A percentile compares a stretch with the other conserved stretches of the same genome.
These are phyloP conservation scores for Plenodomus tracheiphilus DNA, from an alignment of 2,329 filamentous ascomycete genomes.

Conservation along the genomic window DNA sequence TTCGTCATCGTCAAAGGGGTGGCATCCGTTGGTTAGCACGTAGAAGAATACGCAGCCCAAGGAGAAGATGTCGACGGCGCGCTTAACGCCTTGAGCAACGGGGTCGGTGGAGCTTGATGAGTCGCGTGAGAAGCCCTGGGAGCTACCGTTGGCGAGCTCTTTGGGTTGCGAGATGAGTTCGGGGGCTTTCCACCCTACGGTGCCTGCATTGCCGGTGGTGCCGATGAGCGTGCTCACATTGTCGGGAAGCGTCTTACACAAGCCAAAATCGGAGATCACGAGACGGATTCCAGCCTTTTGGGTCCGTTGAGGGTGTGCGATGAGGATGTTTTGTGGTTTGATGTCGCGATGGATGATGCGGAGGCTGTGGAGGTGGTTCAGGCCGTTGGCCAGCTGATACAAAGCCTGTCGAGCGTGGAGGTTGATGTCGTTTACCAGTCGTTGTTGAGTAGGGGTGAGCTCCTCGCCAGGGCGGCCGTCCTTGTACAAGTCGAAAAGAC, in stretches of 20 bases:
- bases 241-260: constrained; percentile 95
- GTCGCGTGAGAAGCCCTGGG: constrained; percentile 48
- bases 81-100: constrained; percentile 76
- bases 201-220: constrained; percentile 91
- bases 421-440: constrained; percentile 72
- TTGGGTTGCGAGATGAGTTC: constrained; percentile 73
- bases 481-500: constrained; percentile 87
- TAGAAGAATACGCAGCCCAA: constrained; percentile 98
- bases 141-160: constrained; percentile 47
- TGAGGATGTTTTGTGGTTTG: constrained; percentile 96
- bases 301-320: constrained; percentile 69
- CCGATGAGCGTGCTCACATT: constrained; percentile 94
- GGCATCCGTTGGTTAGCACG: constrained; percentile 87
- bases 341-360: constrained; percentile 96
- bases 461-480: constrained; percentile 54
- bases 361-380: constrained; percentile 85
- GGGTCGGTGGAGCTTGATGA: constrained; percentile 46
- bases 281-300: constrained; percentile 75
- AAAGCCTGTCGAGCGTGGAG: constrained; percentile 78
- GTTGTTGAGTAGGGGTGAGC: constrained; percentile 63
- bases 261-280: constrained; percentile 94
- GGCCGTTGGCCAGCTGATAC: constrained; percentile 85
- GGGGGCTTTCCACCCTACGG: constrained; percentile 93
- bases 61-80: constrained; percentile 96
- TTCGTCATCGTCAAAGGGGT: constrained; percentile 93